Evolutionary conservation across 2,329 filamentous ascomycete species (phyloP), one percentile per base, ranked within the genome.

Genomic region (Claviceps purpurea): DNA sequence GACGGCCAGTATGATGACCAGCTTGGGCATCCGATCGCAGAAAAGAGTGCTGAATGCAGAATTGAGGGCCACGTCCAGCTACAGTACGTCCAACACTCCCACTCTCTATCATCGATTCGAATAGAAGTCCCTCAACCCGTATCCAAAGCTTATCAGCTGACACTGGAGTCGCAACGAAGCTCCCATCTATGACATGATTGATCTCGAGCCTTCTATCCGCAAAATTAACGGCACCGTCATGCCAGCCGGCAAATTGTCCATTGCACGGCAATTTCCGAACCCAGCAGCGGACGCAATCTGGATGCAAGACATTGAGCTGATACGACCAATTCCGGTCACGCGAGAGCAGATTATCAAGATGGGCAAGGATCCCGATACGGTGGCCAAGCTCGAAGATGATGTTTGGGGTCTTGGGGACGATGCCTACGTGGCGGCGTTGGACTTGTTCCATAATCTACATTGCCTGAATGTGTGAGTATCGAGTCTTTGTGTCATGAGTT

Each of bases 351-450:
- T 51, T 30, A 40, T 51, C 42, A 51, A 41, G 22, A 30, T 51
- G 18, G 50, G 50, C 42, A 51, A 51, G 40, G 8, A 51, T 37
- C 50, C 50, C 6, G 50, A 51, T 30, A 51, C 42, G 30, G 50
- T 41, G 16, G 50, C 50, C n/a, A 51, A 51, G 34, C 30, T 51
- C 7, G 50, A 51, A 4, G 43, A 51, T 8, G 8, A 47, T 7
- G 11, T 41, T 8, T 51, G 50, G 50, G 50, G 50, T 22, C 41
- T 51, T 14, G 50, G 50, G 7, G 50, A 51, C 13, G 50, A 51
- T 22, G 43, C 50, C 10, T 51, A 51, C 11, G 37, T 30, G 7
- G 48, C 39, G 24, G 20, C 48, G 7, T 34, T 43, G 18, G 39
- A 50, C 48, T 4, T 49, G 30, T 39, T 39, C 22, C 38, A 39